Conservation (phyloP, 768 basidiomycete genomes). For the Hemileccinum rubropunctum region DNA sequence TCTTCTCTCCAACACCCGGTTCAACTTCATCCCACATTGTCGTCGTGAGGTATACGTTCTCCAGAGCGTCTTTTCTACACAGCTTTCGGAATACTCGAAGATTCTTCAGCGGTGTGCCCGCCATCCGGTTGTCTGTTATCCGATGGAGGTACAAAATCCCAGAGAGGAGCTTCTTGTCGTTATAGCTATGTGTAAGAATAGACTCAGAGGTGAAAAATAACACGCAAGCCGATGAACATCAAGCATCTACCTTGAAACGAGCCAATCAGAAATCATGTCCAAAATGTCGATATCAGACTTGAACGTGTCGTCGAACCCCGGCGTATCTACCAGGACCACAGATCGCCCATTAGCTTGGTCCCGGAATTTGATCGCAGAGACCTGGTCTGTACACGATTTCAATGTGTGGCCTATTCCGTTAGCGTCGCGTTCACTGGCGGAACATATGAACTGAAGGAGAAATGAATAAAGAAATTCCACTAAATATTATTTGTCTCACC, state of each 20-base stretch:
- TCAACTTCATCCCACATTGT: slow-evolving; percentile 36
- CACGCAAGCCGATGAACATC: neutral
- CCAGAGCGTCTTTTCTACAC: slow-evolving; percentile 28
- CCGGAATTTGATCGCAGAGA: slow-evolving; percentile 3
- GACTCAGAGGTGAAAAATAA: neutral
- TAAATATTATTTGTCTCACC: slow-evolving; percentile 1
- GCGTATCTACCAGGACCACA: slow-evolving; percentile 24
- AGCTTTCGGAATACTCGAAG: slow-evolving; percentile 31
- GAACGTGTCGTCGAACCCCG: slow-evolving; percentile 20
- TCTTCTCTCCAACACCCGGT: slow-evolving; percentile 13
- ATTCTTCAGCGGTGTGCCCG: slow-evolving; percentile 32
- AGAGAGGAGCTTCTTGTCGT: slow-evolving; percentile 18
- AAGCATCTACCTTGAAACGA: slow-evolving; percentile 8
- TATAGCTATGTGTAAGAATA: slow-evolving; percentile 1
- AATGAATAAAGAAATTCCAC: neutral
- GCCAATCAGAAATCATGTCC: slow-evolving; percentile 14
- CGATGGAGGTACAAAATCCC: slow-evolving; percentile 41
- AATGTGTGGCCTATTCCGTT: slow-evolving; percentile 6
- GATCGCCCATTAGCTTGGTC: neutral
- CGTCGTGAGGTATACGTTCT: slow-evolving; percentile 34
- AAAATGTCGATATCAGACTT: slow-evolving; percentile 13
- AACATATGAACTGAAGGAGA: slow-evolving; percentile 7
- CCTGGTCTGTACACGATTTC: slow-evolving; percentile 5
- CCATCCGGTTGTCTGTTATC: slow-evolving; percentile 39
- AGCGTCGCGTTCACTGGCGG: neutral